Evolutionary conservation across 306 rosid species (phyloP), one percentile per base, ranked within the genome.

Genomic region (Lagenaria siceraria): DNA sequence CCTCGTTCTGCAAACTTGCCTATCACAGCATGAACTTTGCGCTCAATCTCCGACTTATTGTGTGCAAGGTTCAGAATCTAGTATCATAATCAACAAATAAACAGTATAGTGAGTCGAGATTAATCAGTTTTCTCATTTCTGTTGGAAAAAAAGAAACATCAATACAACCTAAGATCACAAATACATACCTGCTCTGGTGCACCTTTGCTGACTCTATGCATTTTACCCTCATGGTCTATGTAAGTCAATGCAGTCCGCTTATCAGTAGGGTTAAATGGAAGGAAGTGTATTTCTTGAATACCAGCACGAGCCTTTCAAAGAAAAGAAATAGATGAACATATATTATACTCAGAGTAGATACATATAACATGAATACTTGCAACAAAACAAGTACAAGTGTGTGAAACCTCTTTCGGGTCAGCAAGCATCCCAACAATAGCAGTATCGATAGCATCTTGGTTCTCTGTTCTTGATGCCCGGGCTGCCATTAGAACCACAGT

Each of bases 171-270:
- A 48, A 65, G 73, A 53, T 63, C 35, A 40, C 61, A 51, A 78
- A 68, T 21, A 83, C 87, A 92, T 24, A 95, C 98, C 97, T 95
- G 98, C 83, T 92, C 97, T 0, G 97, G 98, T 77, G 98, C 98
- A 79, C 98, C 98, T 86, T 95, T 95, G 91, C 98, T 95, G 63
- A 95, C 98, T 82, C 97, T 84, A 61, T 89, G 98, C 98, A 89
- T 89, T 87, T 90, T 92, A 66, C 97, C 97, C 21, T 86, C 91
- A 61, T 76, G 85, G 62, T 95, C 98, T 79, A 86, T 66, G 77
- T 95, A 95, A 70, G 98, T 95, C 89, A 95, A 88, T 70, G 98
- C 98, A 9, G 98, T 95, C 75, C 98, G 85, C 89, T 95, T 95
- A 80, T 95, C 98, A 54, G 97, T 95, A 33, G 98, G 98, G 79